These are phyloP conservation scores for Russula dissimulans DNA, from an alignment of 768 basidiomycete species.

Conservation along the genomic window DNA sequence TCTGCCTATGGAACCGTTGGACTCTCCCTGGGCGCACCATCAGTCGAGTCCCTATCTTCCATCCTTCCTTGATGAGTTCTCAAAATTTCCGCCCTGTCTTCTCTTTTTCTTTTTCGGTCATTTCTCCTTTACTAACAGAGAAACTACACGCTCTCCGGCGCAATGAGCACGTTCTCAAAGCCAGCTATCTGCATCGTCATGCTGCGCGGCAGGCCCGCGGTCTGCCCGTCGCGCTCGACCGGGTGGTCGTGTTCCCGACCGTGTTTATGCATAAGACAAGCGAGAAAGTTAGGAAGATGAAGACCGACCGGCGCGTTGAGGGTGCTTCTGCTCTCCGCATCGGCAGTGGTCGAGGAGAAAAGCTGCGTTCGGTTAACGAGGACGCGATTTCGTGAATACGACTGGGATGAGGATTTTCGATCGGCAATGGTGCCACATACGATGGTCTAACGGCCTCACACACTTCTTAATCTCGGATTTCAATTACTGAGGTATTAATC, in stretches of 20 bases:
- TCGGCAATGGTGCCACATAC: too few species aligned
- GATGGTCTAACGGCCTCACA: too few species aligned
- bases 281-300: constrained; percentile 5
- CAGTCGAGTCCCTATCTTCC: constrained; percentile 24
- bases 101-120: background rate
- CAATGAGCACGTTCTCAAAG: constrained; percentile 58
- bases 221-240: constrained; percentile 56
- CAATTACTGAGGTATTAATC: too few species aligned
- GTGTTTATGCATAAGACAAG: constrained; percentile 7
- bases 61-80: constrained; percentile 18
- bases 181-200: constrained; percentile 65
- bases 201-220: constrained; percentile 70
- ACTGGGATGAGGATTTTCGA: too few species aligned
- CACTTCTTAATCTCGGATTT: too few species aligned
- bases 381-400: background rate
- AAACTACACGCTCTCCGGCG: constrained; percentile 44
- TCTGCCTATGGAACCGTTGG: constrained; percentile 31
- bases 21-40: constrained; percentile 34
- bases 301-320: background rate
- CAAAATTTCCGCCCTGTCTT: constrained; percentile 31
- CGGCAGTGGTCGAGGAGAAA: background rate
- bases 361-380: background rate
- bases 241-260: constrained; percentile 30
- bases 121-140: background rate
- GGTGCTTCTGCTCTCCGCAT: background rate